phyloP scores from a whole-genome alignment of 2,329 filamentous ascomycete genomes.

The Phialophora tarda region DNA sequence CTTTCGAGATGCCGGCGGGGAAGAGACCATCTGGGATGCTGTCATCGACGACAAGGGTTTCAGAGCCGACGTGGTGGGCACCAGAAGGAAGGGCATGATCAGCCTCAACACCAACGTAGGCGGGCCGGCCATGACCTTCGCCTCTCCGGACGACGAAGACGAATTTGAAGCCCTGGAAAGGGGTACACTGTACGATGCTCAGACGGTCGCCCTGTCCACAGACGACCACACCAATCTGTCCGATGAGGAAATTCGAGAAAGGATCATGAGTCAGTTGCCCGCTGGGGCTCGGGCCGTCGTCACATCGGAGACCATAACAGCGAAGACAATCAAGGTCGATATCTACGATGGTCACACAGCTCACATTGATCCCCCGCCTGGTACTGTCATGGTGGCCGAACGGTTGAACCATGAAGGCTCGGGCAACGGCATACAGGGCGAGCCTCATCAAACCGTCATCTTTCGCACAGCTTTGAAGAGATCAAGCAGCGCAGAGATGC shows the following conservation, averaged over 20 bases:
- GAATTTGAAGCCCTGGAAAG: constrained; percentile 50
- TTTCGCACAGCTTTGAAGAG: constrained; percentile 52
- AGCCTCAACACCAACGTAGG: constrained; percentile 47
- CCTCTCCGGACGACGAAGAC: constrained; percentile 47
- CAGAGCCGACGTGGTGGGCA: constrained; percentile 55
- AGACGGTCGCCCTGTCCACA: constrained; percentile 42
- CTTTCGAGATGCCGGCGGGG: constrained; percentile 49
- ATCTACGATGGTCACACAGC: constrained; percentile 51
- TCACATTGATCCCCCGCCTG: constrained; percentile 53
- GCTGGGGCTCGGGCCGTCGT: constrained; percentile 52
- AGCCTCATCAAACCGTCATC: constrained; percentile 52
- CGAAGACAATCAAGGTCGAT: constrained; percentile 55
- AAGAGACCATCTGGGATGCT: constrained; percentile 52
- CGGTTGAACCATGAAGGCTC: constrained; percentile 57
- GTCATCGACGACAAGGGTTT: constrained; percentile 55
- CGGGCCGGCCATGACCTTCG: constrained; percentile 60
- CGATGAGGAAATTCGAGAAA: constrained; percentile 55
- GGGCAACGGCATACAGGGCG: constrained; percentile 48
- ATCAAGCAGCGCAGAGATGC: constrained; percentile 36
- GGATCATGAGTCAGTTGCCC: constrained; percentile 53
- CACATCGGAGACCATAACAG: constrained; percentile 50
- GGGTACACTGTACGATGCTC: constrained; percentile 41
- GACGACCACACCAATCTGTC: constrained; percentile 48
- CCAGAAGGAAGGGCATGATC: constrained; percentile 43
- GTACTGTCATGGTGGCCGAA: constrained; percentile 54